Evolutionary conservation across 768 basidiomycete species (phyloP).

Genomic region (Suillus cothurnatus): DNA sequence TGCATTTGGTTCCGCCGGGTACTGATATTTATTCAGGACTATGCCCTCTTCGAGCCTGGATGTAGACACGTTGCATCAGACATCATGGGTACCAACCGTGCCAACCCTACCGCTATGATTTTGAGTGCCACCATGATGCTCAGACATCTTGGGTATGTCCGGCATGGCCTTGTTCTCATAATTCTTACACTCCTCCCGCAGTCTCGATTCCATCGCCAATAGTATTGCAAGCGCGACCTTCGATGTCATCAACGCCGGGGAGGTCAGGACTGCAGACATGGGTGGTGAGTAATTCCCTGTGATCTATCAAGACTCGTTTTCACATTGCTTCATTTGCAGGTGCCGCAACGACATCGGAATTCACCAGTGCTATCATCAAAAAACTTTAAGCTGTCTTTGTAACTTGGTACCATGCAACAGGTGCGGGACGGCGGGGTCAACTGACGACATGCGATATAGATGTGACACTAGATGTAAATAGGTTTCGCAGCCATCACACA

Average conservation of each 20-base stretch:
- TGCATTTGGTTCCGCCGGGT: constrained; percentile 1
- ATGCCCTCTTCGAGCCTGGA: constrained; percentile 97
- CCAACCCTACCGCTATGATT: constrained; percentile 98
- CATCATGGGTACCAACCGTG: constrained; percentile 94
- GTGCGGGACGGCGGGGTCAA: background rate
- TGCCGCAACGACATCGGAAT: constrained; percentile 89
- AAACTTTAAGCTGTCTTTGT: constrained; percentile 48
- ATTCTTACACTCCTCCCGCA: constrained; percentile 34
- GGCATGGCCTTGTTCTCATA: constrained; percentile 20
- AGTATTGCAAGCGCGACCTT: constrained; percentile 91
- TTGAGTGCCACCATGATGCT: constrained; percentile 98
- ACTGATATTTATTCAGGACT: constrained; percentile 59
- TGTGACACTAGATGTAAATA: constrained; percentile 9
- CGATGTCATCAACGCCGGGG: constrained; percentile 85
- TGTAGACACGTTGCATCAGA: constrained; percentile 95
- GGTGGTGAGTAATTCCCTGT: constrained; percentile 61
- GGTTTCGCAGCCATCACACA: background rate
- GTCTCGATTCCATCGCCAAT: constrained; percentile 92
- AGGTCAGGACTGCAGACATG: constrained; percentile 94
- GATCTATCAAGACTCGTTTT: background rate
- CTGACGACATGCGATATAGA: background rate
- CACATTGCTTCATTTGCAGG: constrained; percentile 45
- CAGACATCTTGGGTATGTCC: constrained; percentile 83
- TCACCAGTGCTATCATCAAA: constrained; percentile 91
- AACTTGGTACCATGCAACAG: background rate